Conservation (phyloP, 352 stramenopile genomes). For the Pythium myriotylum region DNA sequence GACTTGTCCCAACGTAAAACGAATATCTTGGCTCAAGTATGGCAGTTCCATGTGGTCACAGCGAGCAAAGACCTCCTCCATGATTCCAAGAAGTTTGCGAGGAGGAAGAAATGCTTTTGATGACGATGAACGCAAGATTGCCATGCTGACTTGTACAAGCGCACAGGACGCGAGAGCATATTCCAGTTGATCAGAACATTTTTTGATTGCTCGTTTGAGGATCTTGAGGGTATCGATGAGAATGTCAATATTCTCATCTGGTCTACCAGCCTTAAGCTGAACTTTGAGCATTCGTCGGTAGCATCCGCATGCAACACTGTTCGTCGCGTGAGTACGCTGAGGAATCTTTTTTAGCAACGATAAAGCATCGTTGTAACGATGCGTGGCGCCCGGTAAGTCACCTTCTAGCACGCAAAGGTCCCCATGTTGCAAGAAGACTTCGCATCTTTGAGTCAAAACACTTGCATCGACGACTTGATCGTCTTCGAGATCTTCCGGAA, state of each 20-base stretch:
- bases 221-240: slow-evolving; percentile 48
- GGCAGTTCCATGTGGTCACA: slow-evolving; percentile 48
- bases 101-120: slow-evolving; percentile 40
- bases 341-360: neutral
- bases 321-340: slow-evolving; percentile 9
- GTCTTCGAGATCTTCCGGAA: neutral
- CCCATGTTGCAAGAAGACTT: slow-evolving; percentile 21
- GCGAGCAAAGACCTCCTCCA: slow-evolving; percentile 49
- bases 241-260: slow-evolving; percentile 32
- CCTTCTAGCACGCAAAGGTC: slow-evolving; percentile 21
- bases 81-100: slow-evolving; percentile 30
- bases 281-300: slow-evolving; percentile 54
- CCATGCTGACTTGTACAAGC: slow-evolving; percentile 43
- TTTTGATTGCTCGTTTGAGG: slow-evolving; percentile 43
- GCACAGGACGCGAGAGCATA: slow-evolving; percentile 49
- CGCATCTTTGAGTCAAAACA: slow-evolving; percentile 19
- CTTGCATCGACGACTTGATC: slow-evolving; percentile 2
- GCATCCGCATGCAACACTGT: slow-evolving; percentile 35
- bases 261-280: slow-evolving; percentile 21
- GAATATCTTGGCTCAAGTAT: slow-evolving; percentile 50
- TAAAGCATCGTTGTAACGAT: slow-evolving; percentile 9
- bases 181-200: slow-evolving; percentile 47
- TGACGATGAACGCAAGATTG: slow-evolving; percentile 40
- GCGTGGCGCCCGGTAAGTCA: neutral
- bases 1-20: slow-evolving; percentile 43